Evolutionary conservation across 495 filamentous ascomycete genomes (phyloP), one percentile per base, ranked within the genome.

Genomic region (Filosporella fistucella): DNA sequence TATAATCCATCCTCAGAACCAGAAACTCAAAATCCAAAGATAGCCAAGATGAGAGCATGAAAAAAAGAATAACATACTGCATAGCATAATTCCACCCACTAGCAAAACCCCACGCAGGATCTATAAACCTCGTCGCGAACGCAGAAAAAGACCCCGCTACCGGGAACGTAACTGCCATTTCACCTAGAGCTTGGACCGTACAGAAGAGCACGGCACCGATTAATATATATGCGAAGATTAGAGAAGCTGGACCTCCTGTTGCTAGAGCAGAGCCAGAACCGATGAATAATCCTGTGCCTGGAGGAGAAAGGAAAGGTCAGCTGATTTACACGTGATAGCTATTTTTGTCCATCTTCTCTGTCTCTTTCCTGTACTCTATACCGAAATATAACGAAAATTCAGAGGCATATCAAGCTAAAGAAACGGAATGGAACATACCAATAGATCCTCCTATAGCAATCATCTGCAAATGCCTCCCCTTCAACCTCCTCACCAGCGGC

Each of bases 401-500:
- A n/a, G n/a, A n/a, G n/a, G n/a, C n/a, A n/a, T n/a, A n/a, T 25
- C 49, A 45, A 10, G n/a, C 18, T 16, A 40, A n/a, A n/a, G 21
- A 14, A 24, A 25, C 22, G 16, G 23, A 13, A 46, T 82, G 85
- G 50, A 53, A 49, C 68, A 42, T 80, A 84, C 91, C 93, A 52
- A 98, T 96, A 3, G 87, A 91, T 25, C 93, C 93, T 53, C 90
- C 90, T 51, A 96, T 94, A 7, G 91, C 91, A 69, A 96, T 96
- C 90, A 96, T 95, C 72, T 95, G 90, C 49, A 95, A 61, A 72
- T 96, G 91, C 25, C 91, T 74, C 14, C 85, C 84, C 65, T 93
- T 94, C 45, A 96, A 63, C 54, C 75, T 78, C 50, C 90, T 72
- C 33, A 84, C 76, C 22, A 98, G 73, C 14, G 83, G 81, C 14